These are phyloP conservation scores for Candida vartiovaarae DNA, from an alignment of 805 yeast species.

Conservation along the genomic window DNA sequence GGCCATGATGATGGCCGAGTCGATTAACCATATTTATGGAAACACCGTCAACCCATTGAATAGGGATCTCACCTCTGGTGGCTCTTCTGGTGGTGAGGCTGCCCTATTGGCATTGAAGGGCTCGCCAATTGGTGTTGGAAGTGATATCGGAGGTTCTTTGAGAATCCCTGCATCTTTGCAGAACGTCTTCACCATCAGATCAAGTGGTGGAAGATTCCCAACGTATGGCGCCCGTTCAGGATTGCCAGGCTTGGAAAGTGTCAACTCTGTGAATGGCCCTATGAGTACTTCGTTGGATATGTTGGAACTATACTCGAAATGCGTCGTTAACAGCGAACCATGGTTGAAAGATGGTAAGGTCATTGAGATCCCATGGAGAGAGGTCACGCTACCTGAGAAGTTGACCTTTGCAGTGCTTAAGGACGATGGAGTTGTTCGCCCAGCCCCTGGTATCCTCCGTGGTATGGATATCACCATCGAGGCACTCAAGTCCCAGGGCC, in stretches of 20 bases:
- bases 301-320: constrained; percentile 28
- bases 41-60: constrained; percentile 40
- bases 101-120: constrained; percentile 39
- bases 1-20: constrained; percentile 44
- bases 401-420: constrained; percentile 34
- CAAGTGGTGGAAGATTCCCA: constrained; percentile 40
- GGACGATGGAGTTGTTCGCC: constrained; percentile 38
- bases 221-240: constrained; percentile 19
- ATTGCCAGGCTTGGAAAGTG: constrained; percentile 25
- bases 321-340: constrained; percentile 30
- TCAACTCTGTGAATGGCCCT: constrained; percentile 42
- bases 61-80: constrained; percentile 39
- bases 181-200: constrained; percentile 36
- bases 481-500: constrained; percentile 36
- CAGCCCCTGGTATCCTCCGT: constrained; percentile 43
- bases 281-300: constrained; percentile 32
- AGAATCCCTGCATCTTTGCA: constrained; percentile 41
- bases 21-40: constrained; percentile 39
- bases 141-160: constrained; percentile 48
- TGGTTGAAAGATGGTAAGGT: constrained; percentile 37
- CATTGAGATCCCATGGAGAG: constrained; percentile 36
- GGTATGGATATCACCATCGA: constrained; percentile 32
- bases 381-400: constrained; percentile 28
- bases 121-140: constrained; percentile 46
- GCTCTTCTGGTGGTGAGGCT: constrained; percentile 50